phyloP scores from a whole-genome alignment of 495 filamentous ascomycete genomes.

The Penicillium ucsense region DNA sequence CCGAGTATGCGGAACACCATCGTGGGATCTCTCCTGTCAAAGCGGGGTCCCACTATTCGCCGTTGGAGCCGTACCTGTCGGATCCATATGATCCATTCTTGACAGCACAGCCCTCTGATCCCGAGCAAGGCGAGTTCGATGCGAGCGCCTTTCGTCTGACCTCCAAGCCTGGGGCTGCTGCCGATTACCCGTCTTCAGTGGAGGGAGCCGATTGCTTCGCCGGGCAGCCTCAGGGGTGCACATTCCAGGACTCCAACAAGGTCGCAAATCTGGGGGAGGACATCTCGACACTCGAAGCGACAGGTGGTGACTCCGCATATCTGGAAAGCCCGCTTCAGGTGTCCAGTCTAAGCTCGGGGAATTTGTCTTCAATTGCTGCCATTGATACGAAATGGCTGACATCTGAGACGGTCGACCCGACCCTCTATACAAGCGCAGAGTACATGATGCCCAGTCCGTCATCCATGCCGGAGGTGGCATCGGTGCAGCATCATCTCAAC shows the following conservation, averaged over 20 bases:
- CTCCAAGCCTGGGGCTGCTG: conserved; percentile 15
- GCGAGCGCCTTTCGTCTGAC: conserved; percentile 28
- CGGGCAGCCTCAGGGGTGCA: conserved; percentile 3
- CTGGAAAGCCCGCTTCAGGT: no score
- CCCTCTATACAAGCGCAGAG: conserved; percentile 9
- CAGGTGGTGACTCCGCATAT: no score
- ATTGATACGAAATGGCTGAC: conserved; percentile 4
- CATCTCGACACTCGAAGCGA: no score
- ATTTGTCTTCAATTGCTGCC: neutral
- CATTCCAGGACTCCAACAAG: no score
- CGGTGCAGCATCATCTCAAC: neutral
- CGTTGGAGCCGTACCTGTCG: conserved; percentile 27
- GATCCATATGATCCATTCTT: neutral
- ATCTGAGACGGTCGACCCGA: conserved; percentile 2
- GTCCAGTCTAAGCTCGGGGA: no score
- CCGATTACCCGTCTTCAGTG: conserved; percentile 9
- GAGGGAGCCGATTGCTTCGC: conserved; percentile 9
- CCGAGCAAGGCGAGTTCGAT: conserved; percentile 29
- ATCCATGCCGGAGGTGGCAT: neutral
- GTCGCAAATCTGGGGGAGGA: no score
- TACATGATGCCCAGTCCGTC: conserved; percentile 6
- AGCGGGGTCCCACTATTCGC: conserved; percentile 4
- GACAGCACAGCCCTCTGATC: conserved; percentile 17
- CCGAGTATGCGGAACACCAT: no score
- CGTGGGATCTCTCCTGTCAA: conserved; percentile 8